phyloP scores from a whole-genome alignment of 176 grass and related monocot genomes.

The Neostapfia colusana region DNA sequence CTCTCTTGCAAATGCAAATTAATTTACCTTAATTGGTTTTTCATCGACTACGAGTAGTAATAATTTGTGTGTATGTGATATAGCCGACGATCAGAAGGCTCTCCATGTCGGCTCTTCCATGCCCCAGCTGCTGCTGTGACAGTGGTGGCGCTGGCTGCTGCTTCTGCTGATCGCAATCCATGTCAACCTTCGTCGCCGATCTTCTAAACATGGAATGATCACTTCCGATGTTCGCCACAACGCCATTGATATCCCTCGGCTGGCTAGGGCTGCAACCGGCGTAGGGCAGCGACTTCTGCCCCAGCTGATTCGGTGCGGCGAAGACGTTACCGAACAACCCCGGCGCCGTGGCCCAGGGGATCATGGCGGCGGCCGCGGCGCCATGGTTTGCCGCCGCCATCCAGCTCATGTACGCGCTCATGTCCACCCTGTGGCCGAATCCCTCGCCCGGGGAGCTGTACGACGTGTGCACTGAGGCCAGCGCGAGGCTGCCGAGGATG shows the following conservation, averaged over 20 bases:
- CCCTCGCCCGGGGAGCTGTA: constrained; percentile 27
- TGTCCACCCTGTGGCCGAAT: constrained; percentile 51
- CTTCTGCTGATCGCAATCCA: constrained; percentile 52
- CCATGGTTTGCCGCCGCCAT: constrained; percentile 54
- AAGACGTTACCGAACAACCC: constrained; percentile 47
- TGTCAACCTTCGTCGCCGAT: constrained; percentile 39
- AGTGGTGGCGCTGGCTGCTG: constrained; percentile 18
- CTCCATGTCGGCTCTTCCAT: constrained; percentile 62
- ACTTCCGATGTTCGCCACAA: constrained; percentile 31
- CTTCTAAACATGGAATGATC: constrained; percentile 45
- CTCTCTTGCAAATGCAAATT: not conserved
- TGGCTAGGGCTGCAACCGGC: constrained; percentile 44
- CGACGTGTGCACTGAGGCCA: constrained; percentile 18
- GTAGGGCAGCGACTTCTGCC: constrained; percentile 51
- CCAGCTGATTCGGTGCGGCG: constrained; percentile 44
- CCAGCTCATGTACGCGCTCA: constrained; percentile 75
- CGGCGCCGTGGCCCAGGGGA: constrained; percentile 46
- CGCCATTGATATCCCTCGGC: constrained; percentile 12
- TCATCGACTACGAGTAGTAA: not conserved
- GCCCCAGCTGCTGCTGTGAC: constrained; percentile 35
- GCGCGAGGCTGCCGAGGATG: constrained; percentile 49
- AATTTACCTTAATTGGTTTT: not conserved
- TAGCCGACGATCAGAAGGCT: constrained; percentile 38
- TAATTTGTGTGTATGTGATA: not conserved
- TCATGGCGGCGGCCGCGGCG: constrained; percentile 32